Base-by-base conservation (phyloP, 495 filamentous ascomycete genomes). In the Penicillium cosmopolitanum region DNA sequence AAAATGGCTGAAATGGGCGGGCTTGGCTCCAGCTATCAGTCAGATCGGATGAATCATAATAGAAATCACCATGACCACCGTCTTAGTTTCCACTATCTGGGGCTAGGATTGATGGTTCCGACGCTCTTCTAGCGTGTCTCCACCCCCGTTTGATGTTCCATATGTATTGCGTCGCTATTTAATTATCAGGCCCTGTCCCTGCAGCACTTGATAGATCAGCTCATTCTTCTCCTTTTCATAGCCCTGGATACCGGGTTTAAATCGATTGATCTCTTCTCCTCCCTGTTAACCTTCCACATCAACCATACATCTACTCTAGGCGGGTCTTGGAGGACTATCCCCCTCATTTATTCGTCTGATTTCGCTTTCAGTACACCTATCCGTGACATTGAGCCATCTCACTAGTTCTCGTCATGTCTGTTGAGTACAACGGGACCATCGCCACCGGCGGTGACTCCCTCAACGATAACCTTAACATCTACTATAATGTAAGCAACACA, bases 371-470 rank as follows among this genome's bases (percentile, higher is more conserved):
- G 18, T 44, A 38, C 15, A 12, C 15, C 15, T 40, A n/a, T n/a
- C 25, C 55, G 53, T 54, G 50, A 58, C 8, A 62, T 48, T 34
- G 16, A 50, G 42, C n/a, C 25, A 34, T 55, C 31, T 52, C 50
- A 51, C 23, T 28, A n/a, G 55, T 13, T 33, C 55, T 59, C 62
- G 64, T 44, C 34, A 79, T 79, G 76, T 67, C 74, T 16, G 66
- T 85, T 16, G 74, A 81, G 36, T 93, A 89, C 75, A 89, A 89
- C 78, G 87, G 85, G 52, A 81, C 85, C 25, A 76, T 70, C 44
- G 71, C 80, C 21, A 86, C 81, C 12, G 92, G 92, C 36, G 92
- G 91, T 60, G 83, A 96, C 73, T 89, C 91, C 13, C 70, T 93
- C 57, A 82, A 71, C 3, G 74, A 89, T 35, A 80, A 96, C 69